phyloP scores from a whole-genome alignment of 352 stramenopile species.

The Phytopythium vexans region DNA sequence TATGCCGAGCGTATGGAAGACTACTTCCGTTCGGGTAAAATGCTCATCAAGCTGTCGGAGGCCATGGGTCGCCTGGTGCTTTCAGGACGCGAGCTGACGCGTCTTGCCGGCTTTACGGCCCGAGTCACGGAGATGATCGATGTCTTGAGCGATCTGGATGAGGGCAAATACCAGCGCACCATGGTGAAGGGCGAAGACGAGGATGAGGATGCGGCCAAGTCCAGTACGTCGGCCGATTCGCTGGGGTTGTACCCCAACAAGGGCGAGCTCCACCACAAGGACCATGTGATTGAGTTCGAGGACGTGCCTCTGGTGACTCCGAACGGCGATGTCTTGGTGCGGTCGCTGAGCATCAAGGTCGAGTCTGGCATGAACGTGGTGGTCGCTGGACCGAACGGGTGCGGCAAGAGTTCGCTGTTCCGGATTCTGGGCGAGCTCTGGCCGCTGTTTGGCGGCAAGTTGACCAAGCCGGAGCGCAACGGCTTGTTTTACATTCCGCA shows the following conservation, averaged over 20 bases:
- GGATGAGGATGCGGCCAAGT: conserved; percentile 18
- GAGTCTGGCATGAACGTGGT: conserved; percentile 89
- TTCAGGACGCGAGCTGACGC: conserved; percentile 79
- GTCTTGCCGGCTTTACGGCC: conserved; percentile 74
- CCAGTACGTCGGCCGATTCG: conserved; percentile 36
- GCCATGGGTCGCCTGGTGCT: conserved; percentile 84
- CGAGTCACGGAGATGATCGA: conserved; percentile 82
- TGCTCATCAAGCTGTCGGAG: conserved; percentile 84
- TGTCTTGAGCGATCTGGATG: conserved; percentile 60
- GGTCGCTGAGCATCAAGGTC: conserved; percentile 75
- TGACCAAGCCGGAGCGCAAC: conserved; percentile 79
- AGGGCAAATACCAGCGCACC: conserved; percentile 67
- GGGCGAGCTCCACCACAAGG: conserved; percentile 43
- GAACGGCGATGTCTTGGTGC: conserved; percentile 86
- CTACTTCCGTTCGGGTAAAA: conserved; percentile 84
- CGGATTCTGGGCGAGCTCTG: conserved; percentile 86
- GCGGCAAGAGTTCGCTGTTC: conserved; percentile 88
- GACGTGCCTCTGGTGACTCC: conserved; percentile 87
- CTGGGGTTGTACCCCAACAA: conserved; percentile 60
- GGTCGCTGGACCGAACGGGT: conserved; percentile 80
- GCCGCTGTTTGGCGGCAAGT: conserved; percentile 70
- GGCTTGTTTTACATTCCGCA: conserved; percentile 91
- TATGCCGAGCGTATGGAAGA: conserved; percentile 83
- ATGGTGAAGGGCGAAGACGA: conserved; percentile 58
- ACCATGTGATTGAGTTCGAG: conserved; percentile 86